phyloP scores from a whole-genome alignment of 331 rosid species.

The Spiraea crenata region DNA sequence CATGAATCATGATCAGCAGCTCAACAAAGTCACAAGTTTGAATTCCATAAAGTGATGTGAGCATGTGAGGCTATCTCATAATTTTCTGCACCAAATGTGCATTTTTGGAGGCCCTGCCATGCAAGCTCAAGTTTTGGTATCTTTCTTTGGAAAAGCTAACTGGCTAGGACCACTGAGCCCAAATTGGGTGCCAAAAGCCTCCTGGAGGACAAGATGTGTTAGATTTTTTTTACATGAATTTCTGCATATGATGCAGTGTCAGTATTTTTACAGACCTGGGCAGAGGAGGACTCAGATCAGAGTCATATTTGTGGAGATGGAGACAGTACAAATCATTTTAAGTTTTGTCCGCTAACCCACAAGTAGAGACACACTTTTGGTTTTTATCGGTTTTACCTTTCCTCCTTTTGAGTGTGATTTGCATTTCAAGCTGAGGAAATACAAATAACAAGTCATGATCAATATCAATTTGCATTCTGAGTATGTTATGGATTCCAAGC shows the following conservation, averaged over 20 bases:
- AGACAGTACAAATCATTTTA: conserved; percentile 37
- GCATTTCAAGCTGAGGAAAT: background rate
- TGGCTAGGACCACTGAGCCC: conserved; percentile 35
- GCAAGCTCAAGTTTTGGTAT: conserved; percentile 25
- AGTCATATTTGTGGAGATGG: conserved; percentile 32
- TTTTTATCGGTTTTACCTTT: background rate
- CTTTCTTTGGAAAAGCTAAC: conserved; percentile 16
- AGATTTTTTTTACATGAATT: conserved; percentile 34
- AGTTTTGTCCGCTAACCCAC: conserved; percentile 30
- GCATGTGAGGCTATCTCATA: conserved; percentile 29
- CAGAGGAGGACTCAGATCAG: conserved; percentile 41
- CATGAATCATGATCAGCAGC: too few species aligned
- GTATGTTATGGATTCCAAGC: background rate
- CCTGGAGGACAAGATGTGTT: conserved; percentile 2
- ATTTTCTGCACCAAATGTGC: conserved; percentile 15
- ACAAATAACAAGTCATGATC: background rate
- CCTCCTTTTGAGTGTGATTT: background rate
- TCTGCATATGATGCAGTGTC: conserved; percentile 29
- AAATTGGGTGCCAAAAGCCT: conserved; percentile 31
- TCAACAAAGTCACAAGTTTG: background rate
- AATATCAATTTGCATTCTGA: background rate
- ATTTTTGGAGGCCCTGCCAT: conserved; percentile 19
- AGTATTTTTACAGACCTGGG: conserved; percentile 25
- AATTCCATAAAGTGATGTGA: conserved; percentile 21
- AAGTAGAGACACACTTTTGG: background rate